Conservation (phyloP, 139 green algal species). For the Coccomyxa sp. region DNA sequence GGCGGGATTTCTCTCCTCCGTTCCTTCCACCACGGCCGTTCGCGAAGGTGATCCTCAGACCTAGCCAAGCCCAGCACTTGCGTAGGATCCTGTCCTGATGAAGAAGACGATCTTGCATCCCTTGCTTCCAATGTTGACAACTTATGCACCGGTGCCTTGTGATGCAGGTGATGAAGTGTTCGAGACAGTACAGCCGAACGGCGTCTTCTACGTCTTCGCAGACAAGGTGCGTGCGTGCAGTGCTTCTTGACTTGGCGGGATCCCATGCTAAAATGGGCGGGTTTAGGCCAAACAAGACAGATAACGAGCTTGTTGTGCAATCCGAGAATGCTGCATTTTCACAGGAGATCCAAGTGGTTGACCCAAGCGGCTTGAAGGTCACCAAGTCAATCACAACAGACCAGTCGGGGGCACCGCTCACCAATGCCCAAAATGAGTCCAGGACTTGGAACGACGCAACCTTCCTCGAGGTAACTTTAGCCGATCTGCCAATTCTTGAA, state of each 20-base stretch:
- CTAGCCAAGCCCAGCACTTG: no score
- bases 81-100: no score
- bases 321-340: neutral
- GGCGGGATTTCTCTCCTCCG: no score
- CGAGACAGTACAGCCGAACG: neutral
- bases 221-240: slow-evolving; percentile 2
- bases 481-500: neutral
- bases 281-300: no score
- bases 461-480: neutral
- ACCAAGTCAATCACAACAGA: slow-evolving; percentile 5
- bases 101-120: no score
- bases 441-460: slow-evolving; percentile 14
- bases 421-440: slow-evolving; percentile 2
- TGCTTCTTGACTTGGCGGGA: neutral
- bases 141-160: no score
- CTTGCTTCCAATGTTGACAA: no score
- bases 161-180: slow-evolving; percentile 16
- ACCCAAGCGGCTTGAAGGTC: slow-evolving; percentile 1
- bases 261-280: no score
- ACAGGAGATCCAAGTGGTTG: slow-evolving; percentile 15
- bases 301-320: no score
- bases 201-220: slow-evolving; percentile 14
- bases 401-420: neutral
- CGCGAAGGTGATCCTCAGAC: no score
- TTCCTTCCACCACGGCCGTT: no score